These are phyloP conservation scores for Harrya chromipes DNA, from an alignment of 768 basidiomycete genomes.

Conservation along the genomic window DNA sequence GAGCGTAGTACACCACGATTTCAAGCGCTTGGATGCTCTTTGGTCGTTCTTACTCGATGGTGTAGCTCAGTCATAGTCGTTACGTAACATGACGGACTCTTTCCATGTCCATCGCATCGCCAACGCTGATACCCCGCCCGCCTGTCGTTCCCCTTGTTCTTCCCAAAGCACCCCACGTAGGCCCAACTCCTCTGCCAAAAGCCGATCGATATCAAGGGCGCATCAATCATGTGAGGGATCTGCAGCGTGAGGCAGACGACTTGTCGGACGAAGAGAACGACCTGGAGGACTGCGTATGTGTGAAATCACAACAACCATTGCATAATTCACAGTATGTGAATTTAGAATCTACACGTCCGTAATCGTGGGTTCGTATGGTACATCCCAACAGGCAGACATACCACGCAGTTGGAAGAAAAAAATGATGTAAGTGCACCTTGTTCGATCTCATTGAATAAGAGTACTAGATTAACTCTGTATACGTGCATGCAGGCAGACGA, in stretches of 20 bases:
- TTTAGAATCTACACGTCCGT: constrained; percentile 56
- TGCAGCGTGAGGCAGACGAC: constrained; percentile 77
- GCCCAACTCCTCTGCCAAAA: constrained; percentile 56
- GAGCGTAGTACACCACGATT: constrained; percentile 92
- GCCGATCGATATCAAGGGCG: constrained; percentile 49
- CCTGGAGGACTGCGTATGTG: constrained; percentile 67
- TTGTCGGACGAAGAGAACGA: constrained; percentile 82
- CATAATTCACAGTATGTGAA: background rate
- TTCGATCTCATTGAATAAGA: background rate
- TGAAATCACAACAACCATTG: background rate
- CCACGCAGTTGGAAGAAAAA: constrained; percentile 80
- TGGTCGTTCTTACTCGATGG: constrained; percentile 77
- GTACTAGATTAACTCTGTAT: background rate
- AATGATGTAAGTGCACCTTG: constrained; percentile 58
- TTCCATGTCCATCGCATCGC: constrained; percentile 53
- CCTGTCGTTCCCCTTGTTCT: constrained; percentile 62
- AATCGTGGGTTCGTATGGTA: constrained; percentile 66
- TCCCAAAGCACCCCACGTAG: constrained; percentile 62
- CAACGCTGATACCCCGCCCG: constrained; percentile 71
- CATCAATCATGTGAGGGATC: constrained; percentile 61
- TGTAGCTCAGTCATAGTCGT: background rate
- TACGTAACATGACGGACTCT: too few relatives aligned
- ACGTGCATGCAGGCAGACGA: constrained; percentile 30
- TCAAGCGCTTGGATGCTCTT: constrained; percentile 69
- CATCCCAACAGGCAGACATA: constrained; percentile 68